A percentile compares a stretch with the other conserved stretches of the same genome.
These are phyloP conservation scores for Sporothrix curviconia DNA, from an alignment of 2,329 filamentous ascomycete genomes.

Conservation along the genomic window DNA sequence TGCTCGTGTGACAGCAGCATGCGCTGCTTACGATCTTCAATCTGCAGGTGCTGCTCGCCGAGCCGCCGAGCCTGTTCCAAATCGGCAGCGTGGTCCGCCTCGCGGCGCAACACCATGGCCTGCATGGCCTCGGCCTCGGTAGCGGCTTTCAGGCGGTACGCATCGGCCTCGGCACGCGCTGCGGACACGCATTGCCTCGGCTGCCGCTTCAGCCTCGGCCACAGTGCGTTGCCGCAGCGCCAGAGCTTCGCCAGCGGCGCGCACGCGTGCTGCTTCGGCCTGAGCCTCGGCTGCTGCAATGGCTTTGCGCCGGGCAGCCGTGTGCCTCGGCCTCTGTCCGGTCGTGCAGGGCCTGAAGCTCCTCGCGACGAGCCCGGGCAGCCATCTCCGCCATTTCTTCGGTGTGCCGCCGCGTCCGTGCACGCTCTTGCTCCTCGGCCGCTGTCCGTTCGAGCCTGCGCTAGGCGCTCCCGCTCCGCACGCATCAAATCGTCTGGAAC, in stretches of 20 bases:
- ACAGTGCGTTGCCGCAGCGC: background rate
- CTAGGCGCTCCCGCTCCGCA: constrained; percentile 44
- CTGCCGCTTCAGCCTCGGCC: constrained; percentile 7
- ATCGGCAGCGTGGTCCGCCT: constrained; percentile 38
- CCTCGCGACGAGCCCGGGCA: constrained; percentile 40
- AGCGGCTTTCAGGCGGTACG: background rate
- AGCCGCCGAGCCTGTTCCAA: constrained; percentile 38
- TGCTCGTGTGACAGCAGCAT: constrained; percentile 45
- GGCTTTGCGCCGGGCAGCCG: constrained; percentile 30
- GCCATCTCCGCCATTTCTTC: constrained; percentile 44
- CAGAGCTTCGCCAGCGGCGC: background rate
- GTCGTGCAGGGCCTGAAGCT: constrained; percentile 37
- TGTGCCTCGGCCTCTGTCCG: constrained; percentile 43
- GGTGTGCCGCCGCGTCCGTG: constrained; percentile 40
- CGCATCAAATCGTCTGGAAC: constrained; percentile 44
- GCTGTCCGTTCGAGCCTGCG: constrained; percentile 39
- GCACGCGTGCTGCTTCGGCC: background rate
- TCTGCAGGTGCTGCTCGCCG: constrained; percentile 40
- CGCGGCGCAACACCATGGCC: constrained; percentile 1
- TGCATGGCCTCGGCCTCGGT: constrained; percentile 10
- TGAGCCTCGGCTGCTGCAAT: constrained; percentile 38
- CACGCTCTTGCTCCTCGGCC: constrained; percentile 44
- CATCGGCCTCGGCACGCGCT: background rate
- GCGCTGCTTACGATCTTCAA: constrained; percentile 38
- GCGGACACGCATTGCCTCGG: background rate